Evolutionary conservation across 139 green algal genomes (phyloP).

Genomic region (Chlorella sp.): DNA sequence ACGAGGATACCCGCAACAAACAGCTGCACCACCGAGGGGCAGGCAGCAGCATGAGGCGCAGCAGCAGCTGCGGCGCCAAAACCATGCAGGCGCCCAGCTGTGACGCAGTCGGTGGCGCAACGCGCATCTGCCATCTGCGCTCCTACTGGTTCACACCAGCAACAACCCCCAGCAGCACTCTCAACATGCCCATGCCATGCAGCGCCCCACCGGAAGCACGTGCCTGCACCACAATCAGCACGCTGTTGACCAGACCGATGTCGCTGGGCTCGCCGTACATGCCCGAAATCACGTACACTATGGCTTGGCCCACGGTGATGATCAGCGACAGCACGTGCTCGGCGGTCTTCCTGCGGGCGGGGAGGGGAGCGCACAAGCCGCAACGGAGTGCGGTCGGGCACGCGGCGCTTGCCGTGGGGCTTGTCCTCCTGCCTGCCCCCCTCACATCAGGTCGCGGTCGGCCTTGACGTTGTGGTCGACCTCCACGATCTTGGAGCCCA

Average conservation of each 20-base stretch:
- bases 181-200: background rate
- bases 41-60: background rate
- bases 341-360: conserved; percentile 75
- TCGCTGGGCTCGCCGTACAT: conserved; percentile 99
- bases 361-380: background rate
- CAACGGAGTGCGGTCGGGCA: background rate
- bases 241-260: conserved; percentile 87
- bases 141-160: no score
- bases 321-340: conserved; percentile 98
- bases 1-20: conserved; percentile 98
- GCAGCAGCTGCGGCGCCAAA: no score
- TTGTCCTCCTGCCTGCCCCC: background rate
- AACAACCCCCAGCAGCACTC: background rate
- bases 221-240: conserved; percentile 95
- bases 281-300: conserved; percentile 98
- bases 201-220: background rate
- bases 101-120: no score
- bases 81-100: no score
- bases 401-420: background rate
- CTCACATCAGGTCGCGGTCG: conserved; percentile 91
- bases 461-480: conserved; percentile 97
- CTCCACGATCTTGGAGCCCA: conserved; percentile 98
- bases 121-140: no score
- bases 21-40: conserved; percentile 86
- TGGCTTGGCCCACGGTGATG: conserved; percentile 98